These are phyloP conservation scores for Alternaria sp. DNA, from an alignment of 2,329 filamentous ascomycete genomes.

Conservation along the genomic window DNA sequence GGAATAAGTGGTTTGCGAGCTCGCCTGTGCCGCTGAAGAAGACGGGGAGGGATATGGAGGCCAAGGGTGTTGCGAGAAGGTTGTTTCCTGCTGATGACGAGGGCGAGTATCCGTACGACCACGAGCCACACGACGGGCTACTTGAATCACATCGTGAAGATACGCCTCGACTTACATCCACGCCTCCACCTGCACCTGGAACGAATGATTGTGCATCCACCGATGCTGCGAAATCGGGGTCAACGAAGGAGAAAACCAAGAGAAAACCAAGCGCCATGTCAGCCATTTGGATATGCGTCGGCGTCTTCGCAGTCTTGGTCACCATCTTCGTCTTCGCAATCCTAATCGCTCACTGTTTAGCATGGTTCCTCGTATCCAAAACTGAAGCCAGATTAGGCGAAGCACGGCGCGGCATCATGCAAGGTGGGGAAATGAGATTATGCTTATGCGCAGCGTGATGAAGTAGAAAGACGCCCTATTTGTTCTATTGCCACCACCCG, in stretches of 20 bases:
- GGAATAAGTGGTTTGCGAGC: constrained; percentile 5
- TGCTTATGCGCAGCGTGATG: constrained; percentile 35
- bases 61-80: neutral
- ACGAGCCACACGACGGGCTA: neutral
- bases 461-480: neutral
- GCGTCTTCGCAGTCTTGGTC: constrained; percentile 19
- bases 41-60: constrained; percentile 2
- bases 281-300: constrained; percentile 10
- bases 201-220: neutral
- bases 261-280: neutral
- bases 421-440: constrained; percentile 42
- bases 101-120: neutral
- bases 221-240: neutral
- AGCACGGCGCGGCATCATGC: constrained; percentile 30
- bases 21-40: neutral
- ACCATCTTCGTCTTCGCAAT: constrained; percentile 31
- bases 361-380: constrained; percentile 42
- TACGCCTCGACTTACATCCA: neutral
- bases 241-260: neutral
- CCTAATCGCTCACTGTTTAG: constrained; percentile 37
- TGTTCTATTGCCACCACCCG: neutral
- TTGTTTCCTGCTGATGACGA: neutral
- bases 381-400: constrained; percentile 38
- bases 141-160: neutral
- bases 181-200: neutral